These are phyloP conservation scores for Umbelopsis sp. DNA, from an alignment of 192 early-diverging fungal genomes.

Conservation along the genomic window DNA sequence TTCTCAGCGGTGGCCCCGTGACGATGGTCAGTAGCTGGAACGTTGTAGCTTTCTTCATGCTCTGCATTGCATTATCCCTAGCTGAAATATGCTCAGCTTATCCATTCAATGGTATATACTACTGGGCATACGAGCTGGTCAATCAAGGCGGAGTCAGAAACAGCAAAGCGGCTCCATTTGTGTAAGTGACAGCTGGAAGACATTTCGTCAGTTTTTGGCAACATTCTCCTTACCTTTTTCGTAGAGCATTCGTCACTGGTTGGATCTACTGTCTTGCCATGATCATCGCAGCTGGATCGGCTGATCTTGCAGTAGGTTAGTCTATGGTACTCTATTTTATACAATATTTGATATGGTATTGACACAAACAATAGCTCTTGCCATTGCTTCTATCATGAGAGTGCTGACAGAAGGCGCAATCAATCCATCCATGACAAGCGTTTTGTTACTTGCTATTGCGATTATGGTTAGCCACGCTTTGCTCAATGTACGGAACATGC, in stretches of 20 bases:
- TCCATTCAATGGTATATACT: constrained; percentile 31
- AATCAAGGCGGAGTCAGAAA: not conserved
- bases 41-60: constrained; percentile 33
- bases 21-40: constrained; percentile 40
- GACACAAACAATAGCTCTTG: constrained; percentile 22
- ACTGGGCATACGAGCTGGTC: constrained; percentile 33
- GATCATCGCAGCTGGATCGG: constrained; percentile 29
- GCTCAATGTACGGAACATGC: constrained; percentile 25
- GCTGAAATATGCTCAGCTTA: constrained; percentile 32
- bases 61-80: constrained; percentile 37
- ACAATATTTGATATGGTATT: not conserved
- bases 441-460: constrained; percentile 21
- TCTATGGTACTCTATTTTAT: not conserved
- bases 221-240: not conserved
- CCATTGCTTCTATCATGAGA: constrained; percentile 26
- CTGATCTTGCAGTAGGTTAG: constrained; percentile 35
- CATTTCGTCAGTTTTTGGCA: not conserved
- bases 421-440: constrained; percentile 4
- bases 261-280: constrained; percentile 34
- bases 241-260: constrained; percentile 34
- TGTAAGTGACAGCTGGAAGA: constrained; percentile 13
- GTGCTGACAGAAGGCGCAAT: constrained; percentile 5
- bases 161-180: constrained; percentile 4
- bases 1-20: constrained; percentile 35
- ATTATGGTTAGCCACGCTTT: constrained; percentile 24